Percentiles rank a stretch among this genome's conserved stretches.
phyloP scores from a whole-genome alignment of 495 filamentous ascomycete species.

The Aspergillus ellipticus region DNA sequence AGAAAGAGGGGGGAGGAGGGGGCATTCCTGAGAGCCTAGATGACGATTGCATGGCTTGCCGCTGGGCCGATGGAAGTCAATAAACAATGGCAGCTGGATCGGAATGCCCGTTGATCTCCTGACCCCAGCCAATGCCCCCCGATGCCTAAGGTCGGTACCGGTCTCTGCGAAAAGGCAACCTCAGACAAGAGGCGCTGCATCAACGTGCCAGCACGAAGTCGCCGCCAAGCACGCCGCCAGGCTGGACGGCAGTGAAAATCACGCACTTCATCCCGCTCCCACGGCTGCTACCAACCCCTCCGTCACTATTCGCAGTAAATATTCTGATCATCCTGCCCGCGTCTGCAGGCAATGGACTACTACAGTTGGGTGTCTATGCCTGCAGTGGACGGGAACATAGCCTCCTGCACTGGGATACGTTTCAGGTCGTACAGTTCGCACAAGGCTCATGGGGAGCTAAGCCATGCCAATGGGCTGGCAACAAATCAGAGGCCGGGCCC shows the following conservation, averaged over 20 bases:
- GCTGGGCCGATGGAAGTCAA: neutral
- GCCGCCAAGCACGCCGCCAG: constrained; percentile 14
- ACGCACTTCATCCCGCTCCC: constrained; percentile 5
- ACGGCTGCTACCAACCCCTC: neutral
- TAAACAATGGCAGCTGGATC: neutral
- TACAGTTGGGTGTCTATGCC: neutral
- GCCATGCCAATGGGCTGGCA: constrained; percentile 24
- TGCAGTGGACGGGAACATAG: neutral
- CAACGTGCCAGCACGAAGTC: constrained; percentile 9
- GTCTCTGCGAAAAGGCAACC: neutral
- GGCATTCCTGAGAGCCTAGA: too few relatives aligned
- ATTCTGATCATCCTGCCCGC: neutral
- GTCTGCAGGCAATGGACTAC: neutral
- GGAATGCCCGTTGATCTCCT: neutral
- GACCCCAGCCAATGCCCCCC: neutral
- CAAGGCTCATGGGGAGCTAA: constrained; percentile 12
- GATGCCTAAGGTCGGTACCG: neutral
- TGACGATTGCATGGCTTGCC: neutral
- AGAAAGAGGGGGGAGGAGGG: neutral
- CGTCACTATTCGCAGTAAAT: neutral
- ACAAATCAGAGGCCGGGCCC: constrained; percentile 18
- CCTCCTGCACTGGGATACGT: neutral
- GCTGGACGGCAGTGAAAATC: constrained; percentile 9
- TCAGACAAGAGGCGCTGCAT: neutral
- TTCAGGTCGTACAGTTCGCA: neutral